phyloP scores from a whole-genome alignment of 192 early-diverging fungal species.

The Gryganskiella cystojenkinii region DNA sequence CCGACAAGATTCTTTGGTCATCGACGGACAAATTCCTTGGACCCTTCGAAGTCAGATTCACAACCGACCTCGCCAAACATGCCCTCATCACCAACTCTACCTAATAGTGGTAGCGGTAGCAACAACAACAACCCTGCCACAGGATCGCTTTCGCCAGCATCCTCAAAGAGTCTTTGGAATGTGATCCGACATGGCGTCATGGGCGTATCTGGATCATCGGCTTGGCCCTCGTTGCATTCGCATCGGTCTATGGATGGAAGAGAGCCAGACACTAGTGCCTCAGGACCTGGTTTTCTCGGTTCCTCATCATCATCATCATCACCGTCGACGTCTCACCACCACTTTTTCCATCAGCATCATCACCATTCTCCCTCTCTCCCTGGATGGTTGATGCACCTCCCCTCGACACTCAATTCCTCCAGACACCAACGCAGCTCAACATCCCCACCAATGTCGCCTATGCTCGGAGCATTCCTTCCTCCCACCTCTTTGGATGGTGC shows the following conservation, averaged over 20 bases:
- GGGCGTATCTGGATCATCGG: slow-evolving; percentile 40
- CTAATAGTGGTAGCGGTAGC: too few species aligned
- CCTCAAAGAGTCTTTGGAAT: slow-evolving; percentile 32
- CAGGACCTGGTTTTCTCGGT: too few species aligned
- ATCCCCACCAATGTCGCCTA: neutral
- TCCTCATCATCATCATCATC: slow-evolving; percentile 3
- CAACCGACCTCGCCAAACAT: slow-evolving; percentile 4
- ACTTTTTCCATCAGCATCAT: slow-evolving; percentile 14
- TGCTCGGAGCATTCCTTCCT: neutral
- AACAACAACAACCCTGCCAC: neutral
- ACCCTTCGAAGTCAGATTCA: slow-evolving; percentile 6
- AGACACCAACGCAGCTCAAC: slow-evolving; percentile 16
- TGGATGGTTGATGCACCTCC: slow-evolving; percentile 29
- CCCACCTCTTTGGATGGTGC: neutral
- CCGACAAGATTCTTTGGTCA: slow-evolving; percentile 34
- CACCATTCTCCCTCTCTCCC: slow-evolving; percentile 23
- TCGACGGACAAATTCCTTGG: slow-evolving; percentile 17
- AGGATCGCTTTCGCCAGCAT: slow-evolving; percentile 23
- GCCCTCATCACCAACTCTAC: slow-evolving; percentile 10
- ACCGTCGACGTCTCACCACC: neutral
- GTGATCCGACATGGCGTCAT: slow-evolving; percentile 43
- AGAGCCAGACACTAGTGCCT: slow-evolving; percentile 19
- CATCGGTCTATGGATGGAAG: slow-evolving; percentile 8
- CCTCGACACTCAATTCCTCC: slow-evolving; percentile 37
- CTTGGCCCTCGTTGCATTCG: slow-evolving; percentile 26